Conservation (phyloP, 1,139 yeast genomes). For the Kodamaea plutei region DNA sequence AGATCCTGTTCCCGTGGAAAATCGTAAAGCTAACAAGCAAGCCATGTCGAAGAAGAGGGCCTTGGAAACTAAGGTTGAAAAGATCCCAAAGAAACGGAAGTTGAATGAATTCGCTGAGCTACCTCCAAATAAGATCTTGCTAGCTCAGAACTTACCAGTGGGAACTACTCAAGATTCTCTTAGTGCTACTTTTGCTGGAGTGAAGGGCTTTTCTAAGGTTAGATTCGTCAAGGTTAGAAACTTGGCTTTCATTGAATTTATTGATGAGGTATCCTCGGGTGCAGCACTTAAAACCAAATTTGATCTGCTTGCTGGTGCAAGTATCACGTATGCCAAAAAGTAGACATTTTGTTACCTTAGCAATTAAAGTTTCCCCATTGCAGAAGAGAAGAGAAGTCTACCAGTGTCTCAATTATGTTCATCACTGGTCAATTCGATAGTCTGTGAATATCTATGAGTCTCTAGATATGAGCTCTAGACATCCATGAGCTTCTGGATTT, state of each 20-base stretch:
- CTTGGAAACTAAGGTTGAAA: slow-evolving; percentile 6
- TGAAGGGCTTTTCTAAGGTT: slow-evolving; percentile 58
- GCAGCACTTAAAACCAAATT: slow-evolving; percentile 17
- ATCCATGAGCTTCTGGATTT: too few species aligned
- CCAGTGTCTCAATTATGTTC: too few species aligned
- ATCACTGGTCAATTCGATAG: too few species aligned
- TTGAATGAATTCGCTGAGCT: slow-evolving; percentile 29
- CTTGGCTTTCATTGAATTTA: slow-evolving; percentile 81
- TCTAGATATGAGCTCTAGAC: too few species aligned
- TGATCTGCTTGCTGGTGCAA: slow-evolving; percentile 19
- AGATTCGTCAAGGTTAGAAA: slow-evolving; percentile 64
- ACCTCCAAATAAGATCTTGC: slow-evolving; percentile 68
- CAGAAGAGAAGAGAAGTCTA: too few species aligned
- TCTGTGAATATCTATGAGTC: too few species aligned
- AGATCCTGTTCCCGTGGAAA: slow-evolving; percentile 15
- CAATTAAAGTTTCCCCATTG: too few species aligned
- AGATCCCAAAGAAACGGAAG: slow-evolving; percentile 15
- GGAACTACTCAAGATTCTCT: slow-evolving; percentile 38
- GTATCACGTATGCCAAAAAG: slow-evolving; percentile 36
- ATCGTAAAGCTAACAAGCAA: slow-evolving; percentile 12
- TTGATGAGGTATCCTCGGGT: slow-evolving; percentile 36
- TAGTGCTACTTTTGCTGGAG: slow-evolving; percentile 41
- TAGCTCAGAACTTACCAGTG: slow-evolving; percentile 62
- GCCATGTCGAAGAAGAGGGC: slow-evolving; percentile 8
- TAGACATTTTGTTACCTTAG: too few species aligned